Evolutionary conservation across 805 yeast genomes (phyloP), one percentile per base, ranked within the genome.

Genomic region (Candida ortonii): DNA sequence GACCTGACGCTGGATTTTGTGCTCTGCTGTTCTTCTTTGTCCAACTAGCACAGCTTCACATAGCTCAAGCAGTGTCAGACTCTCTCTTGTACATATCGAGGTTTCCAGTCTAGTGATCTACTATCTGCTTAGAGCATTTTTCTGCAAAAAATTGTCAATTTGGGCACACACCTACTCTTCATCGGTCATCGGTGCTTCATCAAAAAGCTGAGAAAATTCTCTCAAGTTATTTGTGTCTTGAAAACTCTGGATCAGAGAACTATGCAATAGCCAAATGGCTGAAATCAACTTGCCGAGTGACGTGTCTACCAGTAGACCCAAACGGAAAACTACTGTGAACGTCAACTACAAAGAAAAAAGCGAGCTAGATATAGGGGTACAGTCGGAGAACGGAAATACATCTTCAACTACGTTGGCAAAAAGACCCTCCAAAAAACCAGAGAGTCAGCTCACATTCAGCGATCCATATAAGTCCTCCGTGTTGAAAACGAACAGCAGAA

Each of bases 321-420:
- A 57, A 30, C 44, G 66, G 26, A 53, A 46, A 35, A 47, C 64
- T 2, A 52, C 63, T 1, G 49, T 49, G 18, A 46, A 50, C 39
- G 55, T 61, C 19, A 60, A 57, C 36, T 61, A 61, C 39, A 59
- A 55, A 31, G 64, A 60, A 38, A 54, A 55, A 28, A 41, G 48
- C 9, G 65, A 59, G 28, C 24, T 50, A 3, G 61, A 57, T 31
- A 43, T 51, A 19, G 42, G 33, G n/a, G 33, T 29, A 8, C 36
- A 43, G 15, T 24, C 33, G 10, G 43, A 28, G 12, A 24, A 29
- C 17, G 17, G 26, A 4, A n/a, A 25, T 3, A 18, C 30, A 17
- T 22, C 33, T 7, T 20, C 36, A 5, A 23, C 35, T 6, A 13
- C 22, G 20, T 29, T 26, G 7, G 14, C 34, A 9, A 32, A 21